Conservation (phyloP, 768 basidiomycete species). For the Pisolithus orientalis region DNA sequence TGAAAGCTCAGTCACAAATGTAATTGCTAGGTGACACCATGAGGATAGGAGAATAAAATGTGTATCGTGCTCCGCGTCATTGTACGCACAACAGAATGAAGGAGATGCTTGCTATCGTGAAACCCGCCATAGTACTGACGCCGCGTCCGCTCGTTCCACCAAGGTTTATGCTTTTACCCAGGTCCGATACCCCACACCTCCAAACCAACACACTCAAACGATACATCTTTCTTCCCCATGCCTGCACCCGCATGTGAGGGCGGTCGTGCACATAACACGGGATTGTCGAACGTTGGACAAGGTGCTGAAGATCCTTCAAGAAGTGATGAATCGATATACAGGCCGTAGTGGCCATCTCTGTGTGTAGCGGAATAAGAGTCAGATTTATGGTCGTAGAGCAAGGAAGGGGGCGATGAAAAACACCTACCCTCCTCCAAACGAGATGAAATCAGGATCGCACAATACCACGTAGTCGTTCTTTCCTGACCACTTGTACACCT, state of each 20-base stretch:
- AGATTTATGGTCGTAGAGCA: too few species aligned
- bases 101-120: too few species aligned
- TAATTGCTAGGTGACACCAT: too few species aligned
- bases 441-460: constrained; percentile 74
- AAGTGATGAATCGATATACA: constrained; percentile 81
- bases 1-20: too few species aligned
- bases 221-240: constrained; percentile 32
- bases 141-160: not conserved
- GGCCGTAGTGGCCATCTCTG: constrained; percentile 82
- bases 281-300: constrained; percentile 86
- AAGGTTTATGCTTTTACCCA: not conserved
- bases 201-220: constrained; percentile 88
- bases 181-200: constrained; percentile 85
- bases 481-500: constrained; percentile 80
- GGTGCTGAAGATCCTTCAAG: constrained; percentile 77
- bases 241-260: not conserved
- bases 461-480: constrained; percentile 86
- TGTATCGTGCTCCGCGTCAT: too few species aligned
- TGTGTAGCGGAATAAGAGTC: not conserved
- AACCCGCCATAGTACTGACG: too few species aligned
- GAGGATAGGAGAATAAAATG: too few species aligned
- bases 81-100: too few species aligned
- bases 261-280: constrained; percentile 59
- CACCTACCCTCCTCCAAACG: constrained; percentile 89
- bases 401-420: not conserved